phyloP scores from a whole-genome alignment of 2,329 filamentous ascomycete genomes.

The Fusarium brevicatenulatum region DNA sequence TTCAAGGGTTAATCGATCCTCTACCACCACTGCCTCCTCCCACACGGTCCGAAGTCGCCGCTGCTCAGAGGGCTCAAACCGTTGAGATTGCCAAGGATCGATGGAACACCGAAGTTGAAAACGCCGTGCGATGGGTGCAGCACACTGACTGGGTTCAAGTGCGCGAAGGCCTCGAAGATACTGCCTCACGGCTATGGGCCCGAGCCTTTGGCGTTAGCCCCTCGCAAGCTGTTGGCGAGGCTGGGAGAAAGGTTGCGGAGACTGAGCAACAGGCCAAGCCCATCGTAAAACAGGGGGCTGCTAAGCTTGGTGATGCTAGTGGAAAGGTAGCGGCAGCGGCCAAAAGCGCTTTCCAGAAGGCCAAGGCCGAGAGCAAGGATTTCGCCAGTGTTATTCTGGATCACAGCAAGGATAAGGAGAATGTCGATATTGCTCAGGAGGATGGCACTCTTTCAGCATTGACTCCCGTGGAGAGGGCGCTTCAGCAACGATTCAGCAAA shows the following conservation, averaged over 20 bases:
- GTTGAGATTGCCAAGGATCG: slow-evolving; percentile 77
- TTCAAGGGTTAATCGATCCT: slow-evolving; percentile 64
- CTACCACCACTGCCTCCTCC: slow-evolving; percentile 59
- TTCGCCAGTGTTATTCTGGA: slow-evolving; percentile 32
- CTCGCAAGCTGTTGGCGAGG: slow-evolving; percentile 44
- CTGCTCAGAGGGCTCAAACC: slow-evolving; percentile 64
- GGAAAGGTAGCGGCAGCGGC: slow-evolving; percentile 49
- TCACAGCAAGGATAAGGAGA: slow-evolving; percentile 50
- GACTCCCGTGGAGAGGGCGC: slow-evolving; percentile 59
- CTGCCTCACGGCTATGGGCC: slow-evolving; percentile 57
- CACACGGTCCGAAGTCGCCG: slow-evolving; percentile 61
- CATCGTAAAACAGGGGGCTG: slow-evolving; percentile 48
- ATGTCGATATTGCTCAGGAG: slow-evolving; percentile 49
- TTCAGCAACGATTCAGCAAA: slow-evolving; percentile 63
- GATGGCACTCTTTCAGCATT: slow-evolving; percentile 46
- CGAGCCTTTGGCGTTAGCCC: slow-evolving; percentile 51
- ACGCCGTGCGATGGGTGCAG: slow-evolving; percentile 73
- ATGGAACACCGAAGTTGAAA: slow-evolving; percentile 80
- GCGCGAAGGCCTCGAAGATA: slow-evolving; percentile 66
- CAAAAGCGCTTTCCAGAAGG: slow-evolving; percentile 49
- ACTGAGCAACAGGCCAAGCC: slow-evolving; percentile 49
- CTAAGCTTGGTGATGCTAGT: slow-evolving; percentile 35
- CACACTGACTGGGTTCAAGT: slow-evolving; percentile 72
- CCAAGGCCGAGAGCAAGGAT: slow-evolving; percentile 44
- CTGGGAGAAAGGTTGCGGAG: slow-evolving; percentile 45